Evolutionary conservation across 2,329 filamentous ascomycete genomes (phyloP).

Genomic region (Huntiella moniliformis): DNA sequence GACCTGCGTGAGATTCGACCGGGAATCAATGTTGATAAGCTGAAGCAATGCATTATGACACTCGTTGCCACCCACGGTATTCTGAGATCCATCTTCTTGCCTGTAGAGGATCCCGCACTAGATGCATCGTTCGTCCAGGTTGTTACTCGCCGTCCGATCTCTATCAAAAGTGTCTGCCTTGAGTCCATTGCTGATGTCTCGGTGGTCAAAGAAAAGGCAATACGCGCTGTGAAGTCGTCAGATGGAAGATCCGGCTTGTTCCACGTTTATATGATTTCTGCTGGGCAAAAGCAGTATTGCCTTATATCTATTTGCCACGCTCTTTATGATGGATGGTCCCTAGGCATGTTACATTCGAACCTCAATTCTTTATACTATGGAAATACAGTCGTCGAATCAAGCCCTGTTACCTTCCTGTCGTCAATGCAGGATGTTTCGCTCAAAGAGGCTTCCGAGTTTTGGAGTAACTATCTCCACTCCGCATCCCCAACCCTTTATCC

Average conservation of each 20-base stretch:
- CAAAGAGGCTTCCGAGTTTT: slow-evolving; percentile 34
- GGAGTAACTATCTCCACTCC: slow-evolving; percentile 41
- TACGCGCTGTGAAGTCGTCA: slow-evolving; percentile 19
- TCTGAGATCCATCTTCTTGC: slow-evolving; percentile 53
- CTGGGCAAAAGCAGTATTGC: slow-evolving; percentile 23
- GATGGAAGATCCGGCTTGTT: slow-evolving; percentile 25
- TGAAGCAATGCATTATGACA: slow-evolving; percentile 42
- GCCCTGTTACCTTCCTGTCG: slow-evolving; percentile 18
- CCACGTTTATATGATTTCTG: slow-evolving; percentile 27
- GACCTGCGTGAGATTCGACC: slow-evolving; percentile 47
- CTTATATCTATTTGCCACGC: slow-evolving; percentile 66
- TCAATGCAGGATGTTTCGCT: slow-evolving; percentile 7
- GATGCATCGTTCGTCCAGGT: slow-evolving; percentile 32
- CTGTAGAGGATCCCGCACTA: slow-evolving; percentile 41
- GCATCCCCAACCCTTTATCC: slow-evolving; percentile 3
- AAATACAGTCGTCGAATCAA: slow-evolving; percentile 24
- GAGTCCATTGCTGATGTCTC: background rate
- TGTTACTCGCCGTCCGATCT: slow-evolving; percentile 17
- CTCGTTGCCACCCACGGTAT: slow-evolving; percentile 48
- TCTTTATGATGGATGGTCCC: slow-evolving; percentile 76
- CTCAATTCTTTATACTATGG: slow-evolving; percentile 43
- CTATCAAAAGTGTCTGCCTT: background rate
- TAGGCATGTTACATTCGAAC: slow-evolving; percentile 54
- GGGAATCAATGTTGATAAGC: slow-evolving; percentile 32
- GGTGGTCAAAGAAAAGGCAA: slow-evolving; percentile 21